These are phyloP conservation scores for Coemansia sp. DNA, from an alignment of 192 early-diverging fungal genomes.

Conservation along the genomic window DNA sequence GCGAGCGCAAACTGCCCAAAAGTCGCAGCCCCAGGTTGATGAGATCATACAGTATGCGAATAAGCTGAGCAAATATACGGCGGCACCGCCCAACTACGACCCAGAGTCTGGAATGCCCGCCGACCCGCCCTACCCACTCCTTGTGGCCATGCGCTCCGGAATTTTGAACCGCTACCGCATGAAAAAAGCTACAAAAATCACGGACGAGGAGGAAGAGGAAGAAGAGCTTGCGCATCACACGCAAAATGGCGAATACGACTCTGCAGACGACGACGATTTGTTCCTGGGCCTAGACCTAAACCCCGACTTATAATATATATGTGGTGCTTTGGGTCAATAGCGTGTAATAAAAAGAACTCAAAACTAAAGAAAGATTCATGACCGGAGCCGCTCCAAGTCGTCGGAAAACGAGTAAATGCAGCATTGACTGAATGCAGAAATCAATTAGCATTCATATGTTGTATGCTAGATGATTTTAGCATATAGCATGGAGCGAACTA, in stretches of 20 bases:
- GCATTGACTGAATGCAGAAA: too few relatives aligned
- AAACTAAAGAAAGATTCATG: too few relatives aligned
- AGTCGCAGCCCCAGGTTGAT: slow-evolving; percentile 10
- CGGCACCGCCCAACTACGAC: slow-evolving; percentile 55
- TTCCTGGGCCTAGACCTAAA: slow-evolving; percentile 53
- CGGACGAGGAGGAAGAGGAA: slow-evolving; percentile 19
- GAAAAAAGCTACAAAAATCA: slow-evolving; percentile 14
- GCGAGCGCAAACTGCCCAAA: slow-evolving; percentile 9
- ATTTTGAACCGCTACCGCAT: slow-evolving; percentile 47
- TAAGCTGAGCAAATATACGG: slow-evolving; percentile 51
- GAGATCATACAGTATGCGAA: slow-evolving; percentile 57
- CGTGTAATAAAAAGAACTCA: not conserved
- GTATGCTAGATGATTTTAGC: too few relatives aligned
- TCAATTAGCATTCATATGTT: too few relatives aligned
- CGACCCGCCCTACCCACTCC: slow-evolving; percentile 52
- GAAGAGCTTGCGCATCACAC: slow-evolving; percentile 27
- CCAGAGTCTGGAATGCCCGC: slow-evolving; percentile 30
- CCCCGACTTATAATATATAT: slow-evolving; percentile 40
- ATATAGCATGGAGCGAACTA: too few relatives aligned
- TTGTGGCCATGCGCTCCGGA: slow-evolving; percentile 50
- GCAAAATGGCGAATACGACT: slow-evolving; percentile 42
- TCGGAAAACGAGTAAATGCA: too few relatives aligned
- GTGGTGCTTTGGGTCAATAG: not conserved
- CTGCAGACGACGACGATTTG: slow-evolving; percentile 48
- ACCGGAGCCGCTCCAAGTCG: too few relatives aligned